Evolutionary conservation across 108 stramenopile species (phyloP).

Genomic region (Nannochloropsis salina): DNA sequence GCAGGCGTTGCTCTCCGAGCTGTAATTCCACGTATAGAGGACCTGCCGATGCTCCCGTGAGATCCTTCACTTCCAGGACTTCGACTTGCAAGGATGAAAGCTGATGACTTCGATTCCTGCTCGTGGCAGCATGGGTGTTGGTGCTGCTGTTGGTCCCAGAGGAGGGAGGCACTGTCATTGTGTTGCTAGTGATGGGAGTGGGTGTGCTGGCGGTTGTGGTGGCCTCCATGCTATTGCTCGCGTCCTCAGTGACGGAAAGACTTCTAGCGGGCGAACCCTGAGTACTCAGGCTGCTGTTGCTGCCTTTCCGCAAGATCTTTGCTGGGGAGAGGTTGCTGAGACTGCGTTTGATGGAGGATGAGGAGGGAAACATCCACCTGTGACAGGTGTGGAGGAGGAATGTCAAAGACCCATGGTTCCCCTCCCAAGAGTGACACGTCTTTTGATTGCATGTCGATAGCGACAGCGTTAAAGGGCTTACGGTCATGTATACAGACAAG

Average conservation of each 20-base stretch:
- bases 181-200: not conserved
- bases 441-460: no score
- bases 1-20: not conserved
- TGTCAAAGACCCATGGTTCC: no score
- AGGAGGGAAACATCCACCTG: constrained; percentile 7
- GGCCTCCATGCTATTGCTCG: constrained; percentile 2
- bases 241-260: not conserved
- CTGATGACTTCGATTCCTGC: not conserved
- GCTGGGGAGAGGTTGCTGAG: not conserved
- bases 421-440: no score
- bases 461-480: no score
- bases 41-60: not conserved
- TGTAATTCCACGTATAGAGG: not conserved
- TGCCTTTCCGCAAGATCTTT: constrained; percentile 12
- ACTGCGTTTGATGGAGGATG: not conserved
- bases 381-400: not conserved
- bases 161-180: not conserved
- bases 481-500: no score
- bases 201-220: not conserved
- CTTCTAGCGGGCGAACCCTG: not conserved
- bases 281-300: not conserved
- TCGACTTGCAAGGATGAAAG: constrained; percentile 5
- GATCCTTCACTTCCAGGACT: not conserved
- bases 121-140: not conserved
- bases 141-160: not conserved